Evolutionary conservation across 2,329 filamentous ascomycete species (phyloP), one percentile per base, ranked within the genome.

Genomic region (Cordyceps fumosorosea): DNA sequence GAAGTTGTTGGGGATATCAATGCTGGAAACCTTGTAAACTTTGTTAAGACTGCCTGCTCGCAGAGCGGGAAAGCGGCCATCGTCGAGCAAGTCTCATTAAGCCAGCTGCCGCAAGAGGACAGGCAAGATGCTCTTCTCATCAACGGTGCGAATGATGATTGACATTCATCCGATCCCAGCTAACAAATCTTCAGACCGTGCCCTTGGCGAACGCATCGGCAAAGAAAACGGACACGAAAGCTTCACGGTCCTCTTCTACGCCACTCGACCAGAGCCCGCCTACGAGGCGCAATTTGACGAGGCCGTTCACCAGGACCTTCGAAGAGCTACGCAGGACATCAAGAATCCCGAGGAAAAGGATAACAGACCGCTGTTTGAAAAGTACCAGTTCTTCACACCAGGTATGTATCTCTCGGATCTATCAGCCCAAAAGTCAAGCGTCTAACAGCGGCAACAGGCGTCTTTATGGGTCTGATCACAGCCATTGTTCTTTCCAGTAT

Each of bases 381-480:
- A 90, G 74, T 99, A 99, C 75, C 89, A 96, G 73, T 98, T 93
- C 78, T 89, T 99, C 68, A 93, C 89, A 12, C 91, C 92, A 70
- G 91, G 91, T 93, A 77, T 69, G 82, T 78, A 22, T 40, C 5
- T 26, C 18, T 11, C 5, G 64, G 66, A 11, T 8, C 20, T 22
- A 1, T 52, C 18, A 45, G 12, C 16, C 8, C 18, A 7, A 16
- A 1, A 53, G 53, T 29, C 20, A 44, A 63, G 16, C 48, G 62
- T 37, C 64, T 69, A 59, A 68, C 54, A n/a, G 18, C 20, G 0
- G 48, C 4, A 10, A 55, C 4, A 95, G 93, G 90, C 62, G 85
- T 98, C 66, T 98, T 97, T 76, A 96, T 96, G 89, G 89, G 85
- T 32, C 77, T 96, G 22, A 72, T 93, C 44, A 87, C 87, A 24